phyloP scores from a whole-genome alignment of 805 yeast species.

The Metschnikowia corniflorae region DNA sequence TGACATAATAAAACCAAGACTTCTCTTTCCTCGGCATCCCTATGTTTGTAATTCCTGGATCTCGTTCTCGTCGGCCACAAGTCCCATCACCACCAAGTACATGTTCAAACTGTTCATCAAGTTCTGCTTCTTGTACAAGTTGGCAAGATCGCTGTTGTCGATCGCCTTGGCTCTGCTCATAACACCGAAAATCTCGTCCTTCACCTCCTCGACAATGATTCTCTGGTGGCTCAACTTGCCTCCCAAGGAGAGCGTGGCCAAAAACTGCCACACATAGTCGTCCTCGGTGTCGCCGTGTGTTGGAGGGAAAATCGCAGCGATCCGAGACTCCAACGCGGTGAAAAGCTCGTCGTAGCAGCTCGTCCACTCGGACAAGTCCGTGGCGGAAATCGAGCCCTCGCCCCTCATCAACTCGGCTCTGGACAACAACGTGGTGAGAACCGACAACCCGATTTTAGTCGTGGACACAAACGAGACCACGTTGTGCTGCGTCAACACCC shows the following conservation, averaged over 20 bases:
- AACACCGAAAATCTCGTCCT: slow-evolving; percentile 89
- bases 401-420: slow-evolving; percentile 90
- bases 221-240: slow-evolving; percentile 90
- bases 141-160: slow-evolving; percentile 44
- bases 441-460: slow-evolving; percentile 77
- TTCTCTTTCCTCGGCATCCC: too few species aligned
- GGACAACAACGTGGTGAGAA: slow-evolving; percentile 85
- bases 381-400: slow-evolving; percentile 58
- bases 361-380: slow-evolving; percentile 68
- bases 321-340: slow-evolving; percentile 71
- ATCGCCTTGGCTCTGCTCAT: slow-evolving; percentile 72
- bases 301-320: slow-evolving; percentile 80
- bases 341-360: slow-evolving; percentile 78
- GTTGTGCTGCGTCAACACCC: slow-evolving; percentile 65
- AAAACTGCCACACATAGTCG: slow-evolving; percentile 91
- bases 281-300: slow-evolving; percentile 46
- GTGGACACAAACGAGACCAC: slow-evolving; percentile 66
- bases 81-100: slow-evolving; percentile 94
- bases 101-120: slow-evolving; percentile 78
- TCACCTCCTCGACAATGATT: slow-evolving; percentile 87
- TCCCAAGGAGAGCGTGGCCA: slow-evolving; percentile 89
- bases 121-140: slow-evolving; percentile 48
- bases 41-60: slow-evolving; percentile 61
- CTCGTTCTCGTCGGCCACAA: slow-evolving; percentile 86
- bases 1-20: too few species aligned